Evolutionary conservation across 2,329 filamentous ascomycete species (phyloP).

Genomic region (Ciborinia camelliae): DNA sequence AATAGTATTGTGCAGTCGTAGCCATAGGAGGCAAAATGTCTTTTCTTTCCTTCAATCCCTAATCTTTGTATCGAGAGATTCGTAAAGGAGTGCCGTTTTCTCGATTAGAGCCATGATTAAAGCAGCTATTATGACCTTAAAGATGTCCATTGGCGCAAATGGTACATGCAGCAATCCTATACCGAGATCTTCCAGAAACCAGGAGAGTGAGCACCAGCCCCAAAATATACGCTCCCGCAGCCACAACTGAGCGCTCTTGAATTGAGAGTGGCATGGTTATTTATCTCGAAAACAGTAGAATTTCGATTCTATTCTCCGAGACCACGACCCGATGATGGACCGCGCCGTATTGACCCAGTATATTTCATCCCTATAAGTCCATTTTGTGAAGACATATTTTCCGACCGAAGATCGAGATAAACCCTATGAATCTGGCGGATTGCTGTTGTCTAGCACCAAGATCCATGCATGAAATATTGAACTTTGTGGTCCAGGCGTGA

Average conservation of each 20-base stretch:
- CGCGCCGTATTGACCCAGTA: no score
- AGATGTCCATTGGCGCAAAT: neutral
- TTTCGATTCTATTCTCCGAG: neutral
- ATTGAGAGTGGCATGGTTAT: neutral
- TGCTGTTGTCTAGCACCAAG: neutral
- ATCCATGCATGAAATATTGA: neutral
- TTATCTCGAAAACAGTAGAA: no score
- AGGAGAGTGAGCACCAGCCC: neutral
- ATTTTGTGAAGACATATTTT: neutral
- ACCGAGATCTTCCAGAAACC: neutral
- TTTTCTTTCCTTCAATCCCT: no score
- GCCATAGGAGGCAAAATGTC: neutral
- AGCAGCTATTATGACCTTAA: no score
- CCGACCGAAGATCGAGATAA: neutral
- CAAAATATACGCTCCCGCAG: neutral
- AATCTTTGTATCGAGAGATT: neutral
- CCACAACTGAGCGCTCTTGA: neutral
- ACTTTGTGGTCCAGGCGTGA: neutral
- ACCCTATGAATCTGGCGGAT: no score
- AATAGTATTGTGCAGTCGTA: neutral
- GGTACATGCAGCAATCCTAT: neutral
- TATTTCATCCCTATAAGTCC: neutral
- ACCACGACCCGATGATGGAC: neutral
- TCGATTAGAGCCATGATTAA: neutral
- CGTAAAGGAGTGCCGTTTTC: neutral